Percentiles rank a stretch among this genome's conserved stretches.
These are phyloP conservation scores for Ramaria sp. DNA, from an alignment of 768 basidiomycete species.

Conservation along the genomic window DNA sequence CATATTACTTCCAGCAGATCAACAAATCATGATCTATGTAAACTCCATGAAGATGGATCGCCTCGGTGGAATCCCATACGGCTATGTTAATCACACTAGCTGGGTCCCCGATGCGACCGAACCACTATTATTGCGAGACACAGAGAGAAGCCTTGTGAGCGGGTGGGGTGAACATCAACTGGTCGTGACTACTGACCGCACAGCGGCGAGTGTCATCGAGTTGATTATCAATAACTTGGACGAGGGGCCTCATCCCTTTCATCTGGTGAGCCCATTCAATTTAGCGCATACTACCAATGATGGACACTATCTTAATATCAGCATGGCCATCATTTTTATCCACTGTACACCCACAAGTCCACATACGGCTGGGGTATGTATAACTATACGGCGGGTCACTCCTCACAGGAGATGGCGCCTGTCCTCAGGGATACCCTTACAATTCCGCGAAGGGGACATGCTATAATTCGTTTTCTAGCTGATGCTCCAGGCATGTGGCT, in stretches of 20 bases:
- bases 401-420: background rate
- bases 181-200: slow-evolving; percentile 8
- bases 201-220: slow-evolving; percentile 7
- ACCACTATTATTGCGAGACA: slow-evolving; percentile 1
- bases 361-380: slow-evolving; percentile 11
- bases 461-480: slow-evolving; percentile 1
- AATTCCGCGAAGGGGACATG: slow-evolving; percentile 7
- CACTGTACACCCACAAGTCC: slow-evolving; percentile 4
- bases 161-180: slow-evolving; percentile 2
- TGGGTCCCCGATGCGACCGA: background rate
- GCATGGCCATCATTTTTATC: slow-evolving; percentile 13
- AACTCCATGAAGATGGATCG: slow-evolving; percentile 8
- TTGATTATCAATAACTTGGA: slow-evolving; percentile 12
- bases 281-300: background rate
- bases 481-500: slow-evolving; percentile 18
- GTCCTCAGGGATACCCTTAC: slow-evolving; percentile 10
- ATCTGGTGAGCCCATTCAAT: slow-evolving; percentile 4
- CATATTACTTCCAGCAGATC: slow-evolving; percentile 4
- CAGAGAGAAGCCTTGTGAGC: background rate
- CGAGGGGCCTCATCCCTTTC: slow-evolving; percentile 12
- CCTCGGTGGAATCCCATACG: slow-evolving; percentile 9
- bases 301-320: background rate
- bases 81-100: slow-evolving; percentile 10
- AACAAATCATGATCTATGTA: slow-evolving; percentile 2
- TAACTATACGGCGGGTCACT: background rate